phyloP scores from a whole-genome alignment of 108 stramenopile genomes.

The Cyclotella cryptica region DNA sequence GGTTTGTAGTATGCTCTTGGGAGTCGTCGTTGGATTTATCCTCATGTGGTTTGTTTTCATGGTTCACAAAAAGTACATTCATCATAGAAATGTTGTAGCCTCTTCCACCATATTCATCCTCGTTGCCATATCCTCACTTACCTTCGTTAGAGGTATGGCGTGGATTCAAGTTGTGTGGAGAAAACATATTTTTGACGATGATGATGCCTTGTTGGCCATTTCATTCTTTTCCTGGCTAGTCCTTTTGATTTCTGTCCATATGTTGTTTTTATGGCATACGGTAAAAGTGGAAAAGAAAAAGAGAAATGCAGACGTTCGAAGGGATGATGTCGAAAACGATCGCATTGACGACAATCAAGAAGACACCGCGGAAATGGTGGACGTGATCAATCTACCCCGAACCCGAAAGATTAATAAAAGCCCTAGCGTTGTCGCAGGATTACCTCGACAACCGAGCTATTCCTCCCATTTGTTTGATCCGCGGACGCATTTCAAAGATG shows the following conservation, averaged over 20 bases:
- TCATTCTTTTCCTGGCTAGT: constrained; percentile 47
- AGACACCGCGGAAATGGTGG: background rate
- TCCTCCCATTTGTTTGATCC: constrained; percentile 50
- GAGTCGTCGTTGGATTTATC: constrained; percentile 29
- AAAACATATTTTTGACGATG: constrained; percentile 22
- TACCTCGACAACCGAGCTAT: constrained; percentile 23
- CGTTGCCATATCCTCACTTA: constrained; percentile 24
- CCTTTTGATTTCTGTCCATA: constrained; percentile 32
- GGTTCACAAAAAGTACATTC: constrained; percentile 41
- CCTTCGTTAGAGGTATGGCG: constrained; percentile 48
- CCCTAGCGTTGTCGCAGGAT: constrained; percentile 9
- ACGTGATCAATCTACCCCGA: background rate
- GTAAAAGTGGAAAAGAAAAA: constrained; percentile 33
- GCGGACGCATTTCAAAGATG: constrained; percentile 36
- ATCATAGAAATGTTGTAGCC: constrained; percentile 40
- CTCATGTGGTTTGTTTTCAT: constrained; percentile 53
- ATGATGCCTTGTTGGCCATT: constrained; percentile 33
- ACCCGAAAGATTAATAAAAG: background rate
- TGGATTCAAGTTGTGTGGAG: constrained; percentile 53
- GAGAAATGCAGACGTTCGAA: background rate
- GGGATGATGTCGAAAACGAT: background rate
- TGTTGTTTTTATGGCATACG: constrained; percentile 43
- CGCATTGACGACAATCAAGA: background rate
- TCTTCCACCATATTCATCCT: constrained; percentile 38
- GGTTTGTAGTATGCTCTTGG: constrained; percentile 26